Base-by-base conservation (phyloP, 2,329 filamentous ascomycete genomes). In the Diaporthe nobilis region DNA sequence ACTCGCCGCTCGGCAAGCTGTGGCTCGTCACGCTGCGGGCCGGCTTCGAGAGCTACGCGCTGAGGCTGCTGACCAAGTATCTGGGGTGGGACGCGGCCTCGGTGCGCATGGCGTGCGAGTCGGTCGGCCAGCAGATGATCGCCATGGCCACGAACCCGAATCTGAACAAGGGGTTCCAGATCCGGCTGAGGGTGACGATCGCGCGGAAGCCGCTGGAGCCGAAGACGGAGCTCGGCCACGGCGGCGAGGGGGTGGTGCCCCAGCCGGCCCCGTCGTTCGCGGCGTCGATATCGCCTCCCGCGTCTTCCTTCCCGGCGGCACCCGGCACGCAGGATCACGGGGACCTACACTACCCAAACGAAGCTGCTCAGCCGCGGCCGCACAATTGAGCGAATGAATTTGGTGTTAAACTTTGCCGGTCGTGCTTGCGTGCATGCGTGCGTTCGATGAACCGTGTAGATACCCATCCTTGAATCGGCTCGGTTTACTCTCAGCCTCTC, bases 21-120 rank as follows among this genome's bases (percentile, higher is more conserved):
- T 90, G 88, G 88, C 83, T 90, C 44, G 86, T 90, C 34, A 85
- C 86, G 2, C 85, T 87, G 75, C 82, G 90, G 44, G 88, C 90
- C 73, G 85, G 86, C 4, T 80, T 90, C 42, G 89, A 91, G 80
- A 85, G 88, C 15, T 80, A 83, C 44, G 86, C 83, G 55, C 80
- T 91, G 77, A 85, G 90, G 47, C 83, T 88, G 15, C 83, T 91
- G 74, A 91, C 89, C 1, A 86, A 85, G 77, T 83, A 89, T 65
- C 86, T 90, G 83, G 87, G 84, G 10, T 91, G 89, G 89, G 85
- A 87, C 31, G 82, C 87, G 0, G 85, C 88, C 1, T 82, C 86
- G 47, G 89, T 88, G 75, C 86, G 87, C 63, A 81, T 82, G 39
- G 83, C 85, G 34, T 90, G 89, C 79, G 86, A 88, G 72, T 79